phyloP scores from a whole-genome alignment of 2,329 filamentous ascomycete genomes.

The Colletotrichum nymphaeae region DNA sequence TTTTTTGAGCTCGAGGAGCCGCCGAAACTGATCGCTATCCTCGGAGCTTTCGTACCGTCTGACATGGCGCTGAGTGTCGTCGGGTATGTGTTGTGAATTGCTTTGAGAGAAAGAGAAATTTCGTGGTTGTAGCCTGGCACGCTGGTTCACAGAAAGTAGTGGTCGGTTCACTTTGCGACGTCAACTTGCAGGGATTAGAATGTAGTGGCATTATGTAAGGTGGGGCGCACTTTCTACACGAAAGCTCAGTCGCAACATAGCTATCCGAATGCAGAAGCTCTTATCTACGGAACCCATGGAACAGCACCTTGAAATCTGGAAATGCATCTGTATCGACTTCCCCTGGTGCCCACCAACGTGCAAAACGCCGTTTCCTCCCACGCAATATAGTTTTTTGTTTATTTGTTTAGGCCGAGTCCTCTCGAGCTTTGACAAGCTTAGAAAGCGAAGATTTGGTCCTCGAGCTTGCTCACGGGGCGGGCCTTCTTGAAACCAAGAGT shows the following conservation, averaged over 20 bases:
- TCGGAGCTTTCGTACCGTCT: conserved; percentile 24
- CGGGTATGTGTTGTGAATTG: background rate
- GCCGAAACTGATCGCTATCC: conserved; percentile 38
- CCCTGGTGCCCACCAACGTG: background rate
- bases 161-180: conserved; percentile 26
- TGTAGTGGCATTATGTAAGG: conserved; percentile 17
- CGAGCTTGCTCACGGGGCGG: conserved; percentile 93
- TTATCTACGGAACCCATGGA: background rate
- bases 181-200: conserved; percentile 26
- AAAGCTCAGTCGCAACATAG: background rate
- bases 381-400: background rate
- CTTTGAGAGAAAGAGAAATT: background rate
- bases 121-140: background rate
- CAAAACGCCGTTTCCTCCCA: background rate
- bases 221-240: background rate
- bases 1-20: conserved; percentile 23
- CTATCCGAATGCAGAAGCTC: conserved; percentile 1
- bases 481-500: conserved; percentile 92
- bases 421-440: conserved; percentile 40
- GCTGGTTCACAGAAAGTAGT: conserved; percentile 9
- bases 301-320: background rate
- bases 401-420: background rate
- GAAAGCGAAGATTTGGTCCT: conserved; percentile 98
- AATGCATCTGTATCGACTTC: background rate
- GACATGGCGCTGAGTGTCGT: conserved; percentile 20